Conservation (phyloP, 2,329 filamentous ascomycete genomes). For the Venturia effusa region DNA sequence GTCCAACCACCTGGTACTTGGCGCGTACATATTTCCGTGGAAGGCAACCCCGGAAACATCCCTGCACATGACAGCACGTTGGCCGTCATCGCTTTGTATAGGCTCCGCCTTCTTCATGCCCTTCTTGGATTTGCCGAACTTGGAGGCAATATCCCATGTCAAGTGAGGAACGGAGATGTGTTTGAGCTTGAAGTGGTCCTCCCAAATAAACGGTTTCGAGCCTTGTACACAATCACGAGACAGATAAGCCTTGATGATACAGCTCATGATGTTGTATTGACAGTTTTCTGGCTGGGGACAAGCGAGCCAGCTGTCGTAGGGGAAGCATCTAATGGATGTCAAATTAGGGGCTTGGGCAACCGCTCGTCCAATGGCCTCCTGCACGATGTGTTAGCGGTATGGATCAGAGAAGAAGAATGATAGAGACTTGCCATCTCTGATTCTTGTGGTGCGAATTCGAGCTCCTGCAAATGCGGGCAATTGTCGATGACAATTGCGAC, state of each 20-base stretch:
- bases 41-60: background rate
- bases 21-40: background rate
- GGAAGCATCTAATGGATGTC: background rate
- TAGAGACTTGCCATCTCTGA: background rate
- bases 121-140: background rate
- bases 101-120: background rate
- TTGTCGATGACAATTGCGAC: background rate
- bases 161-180: background rate
- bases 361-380: background rate
- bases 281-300: background rate
- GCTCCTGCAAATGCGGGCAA: background rate
- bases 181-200: background rate
- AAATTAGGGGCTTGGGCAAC: background rate
- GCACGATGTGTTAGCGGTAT: background rate
- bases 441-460: conserved; percentile 5
- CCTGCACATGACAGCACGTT: background rate
- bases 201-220: background rate
- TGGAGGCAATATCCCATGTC: background rate
- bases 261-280: background rate
- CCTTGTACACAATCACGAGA: background rate
- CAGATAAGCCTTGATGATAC: background rate
- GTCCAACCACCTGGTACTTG: background rate
- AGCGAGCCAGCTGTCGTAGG: background rate
- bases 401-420: background rate
- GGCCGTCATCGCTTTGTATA: background rate